Conservation (phyloP, 805 yeast species). For the Candida nemodendra region DNA sequence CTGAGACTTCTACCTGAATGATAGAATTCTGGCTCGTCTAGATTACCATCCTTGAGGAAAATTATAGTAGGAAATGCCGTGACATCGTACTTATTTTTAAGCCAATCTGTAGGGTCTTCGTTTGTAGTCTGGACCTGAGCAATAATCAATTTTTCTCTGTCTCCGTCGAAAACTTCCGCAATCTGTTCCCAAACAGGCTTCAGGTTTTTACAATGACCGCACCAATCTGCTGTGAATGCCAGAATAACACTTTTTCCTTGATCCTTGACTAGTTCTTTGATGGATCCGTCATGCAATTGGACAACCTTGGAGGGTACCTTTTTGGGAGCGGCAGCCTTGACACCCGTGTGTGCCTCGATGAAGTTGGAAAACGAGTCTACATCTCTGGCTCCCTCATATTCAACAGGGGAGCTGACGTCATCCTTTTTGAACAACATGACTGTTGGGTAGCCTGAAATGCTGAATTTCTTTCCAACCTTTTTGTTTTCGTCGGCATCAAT, state of each 20-base stretch:
- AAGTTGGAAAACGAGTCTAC: constrained; percentile 50
- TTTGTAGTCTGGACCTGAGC: constrained; percentile 49
- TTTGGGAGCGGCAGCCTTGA: constrained; percentile 21
- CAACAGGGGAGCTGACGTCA: constrained; percentile 45
- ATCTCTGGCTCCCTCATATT: constrained; percentile 54
- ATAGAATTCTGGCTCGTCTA: constrained; percentile 33
- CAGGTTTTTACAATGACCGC: constrained; percentile 54
- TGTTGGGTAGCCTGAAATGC: constrained; percentile 66
- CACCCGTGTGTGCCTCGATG: constrained; percentile 38
- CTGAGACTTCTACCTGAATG: constrained; percentile 46
- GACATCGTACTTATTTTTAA: constrained; percentile 42
- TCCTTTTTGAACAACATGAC: constrained; percentile 56
- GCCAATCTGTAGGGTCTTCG: constrained; percentile 41
- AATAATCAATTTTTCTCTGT: constrained; percentile 39
- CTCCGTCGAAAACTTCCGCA: constrained; percentile 45
- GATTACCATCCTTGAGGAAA: constrained; percentile 41
- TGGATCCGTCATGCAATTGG: constrained; percentile 27
- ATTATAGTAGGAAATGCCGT: constrained; percentile 55
- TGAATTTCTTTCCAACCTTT: constrained; percentile 47
- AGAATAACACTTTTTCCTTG: constrained; percentile 46
- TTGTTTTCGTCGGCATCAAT: constrained; percentile 62
- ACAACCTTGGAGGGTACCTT: constrained; percentile 22
- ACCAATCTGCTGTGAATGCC: constrained; percentile 60
- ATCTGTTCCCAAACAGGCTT: constrained; percentile 50
- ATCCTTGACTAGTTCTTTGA: constrained; percentile 28